Percentiles rank a stretch among this genome's conserved stretches.
Conservation (phyloP, 1,284 basidiomycete genomes). For the Ganoderma sinense region DNA sequence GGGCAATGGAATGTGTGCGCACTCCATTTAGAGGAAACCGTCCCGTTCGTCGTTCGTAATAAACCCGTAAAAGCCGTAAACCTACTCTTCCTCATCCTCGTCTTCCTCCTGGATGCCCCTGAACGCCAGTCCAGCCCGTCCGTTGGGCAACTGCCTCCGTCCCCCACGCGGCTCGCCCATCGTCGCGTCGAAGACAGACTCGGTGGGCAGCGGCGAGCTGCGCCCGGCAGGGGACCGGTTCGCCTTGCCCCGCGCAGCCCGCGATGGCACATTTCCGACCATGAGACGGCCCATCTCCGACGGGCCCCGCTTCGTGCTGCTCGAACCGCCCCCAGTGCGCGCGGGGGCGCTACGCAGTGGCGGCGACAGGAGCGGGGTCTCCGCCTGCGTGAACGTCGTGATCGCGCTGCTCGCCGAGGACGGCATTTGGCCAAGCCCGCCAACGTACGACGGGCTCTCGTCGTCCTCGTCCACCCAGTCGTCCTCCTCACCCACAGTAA, state of each 20-base stretch:
- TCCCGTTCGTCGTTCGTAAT: background rate
- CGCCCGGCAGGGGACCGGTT: conserved; percentile 66
- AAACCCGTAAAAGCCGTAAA: background rate
- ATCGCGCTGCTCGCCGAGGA: conserved; percentile 42
- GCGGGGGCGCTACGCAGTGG: conserved; percentile 27
- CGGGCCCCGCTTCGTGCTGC: conserved; percentile 23
- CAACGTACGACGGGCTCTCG: conserved; percentile 76
- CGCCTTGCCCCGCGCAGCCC: conserved; percentile 45
- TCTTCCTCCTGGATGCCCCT: conserved; percentile 80
- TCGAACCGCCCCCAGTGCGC: conserved; percentile 13
- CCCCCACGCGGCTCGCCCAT: conserved; percentile 53
- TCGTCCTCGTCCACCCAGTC: conserved; percentile 90
- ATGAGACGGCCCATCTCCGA: conserved; percentile 38
- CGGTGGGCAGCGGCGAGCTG: conserved; percentile 61
- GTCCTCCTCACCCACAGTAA: conserved; percentile 73
- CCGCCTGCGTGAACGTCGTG: conserved; percentile 31
- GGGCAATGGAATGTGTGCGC: background rate
- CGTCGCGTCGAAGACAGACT: conserved; percentile 56
- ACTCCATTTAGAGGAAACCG: background rate
- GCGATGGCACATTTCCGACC: conserved; percentile 30
- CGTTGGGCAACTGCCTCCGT: conserved; percentile 69
- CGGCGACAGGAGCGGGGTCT: conserved; percentile 33
- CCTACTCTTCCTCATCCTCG: conserved; percentile 70
- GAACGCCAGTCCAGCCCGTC: conserved; percentile 69
- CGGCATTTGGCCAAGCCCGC: conserved; percentile 78